These are phyloP conservation scores for Lippia alba DNA, from an alignment of 305 asterid genomes.

Conservation along the genomic window DNA sequence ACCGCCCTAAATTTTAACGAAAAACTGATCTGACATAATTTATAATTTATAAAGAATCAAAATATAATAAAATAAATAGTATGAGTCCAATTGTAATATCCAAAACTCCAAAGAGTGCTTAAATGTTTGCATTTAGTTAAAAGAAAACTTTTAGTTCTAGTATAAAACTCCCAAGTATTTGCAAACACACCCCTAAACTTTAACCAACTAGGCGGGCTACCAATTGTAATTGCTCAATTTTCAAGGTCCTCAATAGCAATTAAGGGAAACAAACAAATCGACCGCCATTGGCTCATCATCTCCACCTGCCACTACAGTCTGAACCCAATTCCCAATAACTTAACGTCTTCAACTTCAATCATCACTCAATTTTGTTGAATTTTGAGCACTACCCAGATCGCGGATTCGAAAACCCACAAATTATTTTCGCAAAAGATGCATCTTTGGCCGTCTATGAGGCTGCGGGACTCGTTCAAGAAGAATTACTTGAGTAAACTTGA, in stretches of 20 bases:
- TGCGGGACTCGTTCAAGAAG: conserved; percentile 82
- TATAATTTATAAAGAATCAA: too few relatives aligned
- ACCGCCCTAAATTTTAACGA: too few relatives aligned
- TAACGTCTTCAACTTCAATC: not conserved
- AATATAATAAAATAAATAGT: too few relatives aligned
- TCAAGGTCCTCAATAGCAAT: not conserved
- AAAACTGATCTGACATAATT: too few relatives aligned
- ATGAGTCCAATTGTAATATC: too few relatives aligned
- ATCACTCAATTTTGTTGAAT: not conserved
- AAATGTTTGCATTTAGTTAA: too few relatives aligned
- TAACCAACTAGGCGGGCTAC: not conserved
- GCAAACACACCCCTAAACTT: not conserved
- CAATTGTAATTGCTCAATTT: not conserved
- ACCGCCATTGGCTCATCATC: not conserved
- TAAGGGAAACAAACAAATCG: not conserved
- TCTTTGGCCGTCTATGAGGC: conserved; percentile 84
- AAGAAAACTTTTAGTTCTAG: too few relatives aligned
- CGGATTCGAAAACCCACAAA: conserved; percentile 10
- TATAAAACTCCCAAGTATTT: too few relatives aligned
- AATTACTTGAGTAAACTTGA: conserved; percentile 71
- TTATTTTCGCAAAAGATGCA: conserved; percentile 55
- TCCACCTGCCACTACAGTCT: not conserved
- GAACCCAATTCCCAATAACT: not conserved
- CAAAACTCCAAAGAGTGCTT: too few relatives aligned
- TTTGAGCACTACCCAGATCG: not conserved